Evolutionary conservation across 306 rosid genomes (phyloP).

Genomic region (Cicer judaicum): DNA sequence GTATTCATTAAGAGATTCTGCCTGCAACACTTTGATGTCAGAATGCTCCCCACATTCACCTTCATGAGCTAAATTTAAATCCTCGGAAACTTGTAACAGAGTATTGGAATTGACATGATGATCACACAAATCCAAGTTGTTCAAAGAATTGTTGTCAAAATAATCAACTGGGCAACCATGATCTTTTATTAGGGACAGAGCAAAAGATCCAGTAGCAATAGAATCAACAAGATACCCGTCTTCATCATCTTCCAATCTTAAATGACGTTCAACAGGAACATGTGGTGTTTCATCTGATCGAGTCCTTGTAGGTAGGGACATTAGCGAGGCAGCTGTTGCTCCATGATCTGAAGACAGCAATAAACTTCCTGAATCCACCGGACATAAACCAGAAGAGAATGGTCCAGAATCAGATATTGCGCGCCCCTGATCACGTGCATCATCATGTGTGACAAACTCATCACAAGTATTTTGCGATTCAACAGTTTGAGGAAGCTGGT

Average conservation of each 20-base stretch:
- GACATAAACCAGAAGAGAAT: conserved; percentile 51
- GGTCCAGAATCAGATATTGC: conserved; percentile 48
- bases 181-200: conserved; percentile 47
- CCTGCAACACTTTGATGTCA: conserved; percentile 44
- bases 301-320: conserved; percentile 41
- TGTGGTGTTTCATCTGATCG: conserved; percentile 48
- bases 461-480: conserved; percentile 45
- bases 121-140: conserved; percentile 48
- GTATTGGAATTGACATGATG: conserved; percentile 50
- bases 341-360: conserved; percentile 50
- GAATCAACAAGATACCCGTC: conserved; percentile 51
- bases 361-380: conserved; percentile 45
- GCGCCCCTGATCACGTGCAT: conserved; percentile 48
- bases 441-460: conserved; percentile 44
- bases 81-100: conserved; percentile 44
- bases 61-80: conserved; percentile 51
- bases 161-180: conserved; percentile 44
- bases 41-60: conserved; percentile 44
- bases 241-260: conserved; percentile 46
- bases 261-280: conserved; percentile 39
- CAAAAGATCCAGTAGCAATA: conserved; percentile 33
- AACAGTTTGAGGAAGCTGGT: conserved; percentile 45
- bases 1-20: conserved; percentile 49
- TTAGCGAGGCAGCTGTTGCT: conserved; percentile 36
- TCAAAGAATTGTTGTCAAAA: conserved; percentile 49